Evolutionary conservation across 257 asterid species (phyloP), one percentile per base, ranked within the genome.

Genomic region (Avicennia marina): DNA sequence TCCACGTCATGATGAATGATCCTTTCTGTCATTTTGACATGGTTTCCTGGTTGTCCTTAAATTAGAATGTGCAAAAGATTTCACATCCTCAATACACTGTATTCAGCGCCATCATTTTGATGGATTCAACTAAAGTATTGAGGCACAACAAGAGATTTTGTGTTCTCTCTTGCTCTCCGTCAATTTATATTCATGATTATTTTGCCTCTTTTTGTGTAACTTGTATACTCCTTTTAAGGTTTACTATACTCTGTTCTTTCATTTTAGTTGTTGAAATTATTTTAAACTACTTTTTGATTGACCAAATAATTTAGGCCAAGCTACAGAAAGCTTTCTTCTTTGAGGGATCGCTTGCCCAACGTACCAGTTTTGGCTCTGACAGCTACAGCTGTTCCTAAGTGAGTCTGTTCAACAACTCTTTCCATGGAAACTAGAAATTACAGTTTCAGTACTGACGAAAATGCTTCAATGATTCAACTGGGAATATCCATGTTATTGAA

Each of bases 381-480:
- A 56, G 98, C 98, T 67, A 91, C 98, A 55, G 98, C 98, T 67
- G 90, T 60, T 76, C 96, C 96, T 45, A 91, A 83, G 98, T 91
- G 78, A 91, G 98, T 79, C 17, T 62, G 44, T 12, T 68, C 29
- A 40, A 25, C 45, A 56, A 43, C 57, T 57, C 54, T 68, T 11
- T 56, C 57, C 52, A 32, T 62, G 64, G 49, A 26, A 55, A 26
- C 32, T 36, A 43, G 16, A 18, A 55, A 42, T 50, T 45, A 25
- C 54, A 49, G 29, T 53, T 38, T 6, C 21, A 24, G 18, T 19
- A 48, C 33, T 54, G 31, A 6, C 12, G 19, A 47, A 41, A 27
- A 11, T 11, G 46, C 36, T 43, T 53, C 45, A 49, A 36, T 41
- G 31, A 36, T 39, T 70, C 39, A 31, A 38, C 53, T 56, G 20